Evolutionary conservation across 768 basidiomycete genomes (phyloP), one percentile per base, ranked within the genome.

Genomic region (Auricularia cornea): DNA sequence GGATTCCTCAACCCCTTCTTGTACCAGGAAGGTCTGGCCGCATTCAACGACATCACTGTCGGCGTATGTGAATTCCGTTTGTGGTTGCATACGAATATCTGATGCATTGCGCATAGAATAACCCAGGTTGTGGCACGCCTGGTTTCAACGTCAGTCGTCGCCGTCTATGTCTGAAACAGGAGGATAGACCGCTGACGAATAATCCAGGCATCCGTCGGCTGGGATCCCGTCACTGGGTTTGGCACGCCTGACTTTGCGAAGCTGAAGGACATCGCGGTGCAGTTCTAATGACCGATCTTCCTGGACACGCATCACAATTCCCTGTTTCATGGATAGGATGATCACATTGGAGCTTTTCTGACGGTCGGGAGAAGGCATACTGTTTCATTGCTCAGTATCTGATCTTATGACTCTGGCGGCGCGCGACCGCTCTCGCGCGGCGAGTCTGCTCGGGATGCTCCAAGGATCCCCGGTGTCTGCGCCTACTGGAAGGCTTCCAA

Each of bases 1-100:
- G 87, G 87, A 0, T 87, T 88, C 73, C 74, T 89, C 64, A 88
- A 88, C 70, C 87, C 85, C 2, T 75, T 85, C 57, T 62, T 88
- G 2, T 88, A 89, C 69, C 60, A 67, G 16, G 64, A 44, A 23
- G 76, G 75, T 0, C 3, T 70, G 71, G n/a, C 69, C 66, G 20
- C 76, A 0, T 74, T 88, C 62, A 86, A 84, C 62, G 87, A 89
- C 66, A 81, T 88, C 66, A 83, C 81, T 0, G 61, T 68, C 10
- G 87, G 87, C 0, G 44, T 48, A 48, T 23, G 44, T 48, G 38
- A 63, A 31, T 40, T 35, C 60, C 59, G 60, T 59, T 20, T 52
- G 54, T 16, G 32, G 20, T n/a, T n/a, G n/a, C n/a, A 4, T 32
- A 14, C 20, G 38, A 29, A 10, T 35, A 31, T 26, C 32, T 31